phyloP scores from a whole-genome alignment of 345 rosid species.

The Eutrema yunnanense region DNA sequence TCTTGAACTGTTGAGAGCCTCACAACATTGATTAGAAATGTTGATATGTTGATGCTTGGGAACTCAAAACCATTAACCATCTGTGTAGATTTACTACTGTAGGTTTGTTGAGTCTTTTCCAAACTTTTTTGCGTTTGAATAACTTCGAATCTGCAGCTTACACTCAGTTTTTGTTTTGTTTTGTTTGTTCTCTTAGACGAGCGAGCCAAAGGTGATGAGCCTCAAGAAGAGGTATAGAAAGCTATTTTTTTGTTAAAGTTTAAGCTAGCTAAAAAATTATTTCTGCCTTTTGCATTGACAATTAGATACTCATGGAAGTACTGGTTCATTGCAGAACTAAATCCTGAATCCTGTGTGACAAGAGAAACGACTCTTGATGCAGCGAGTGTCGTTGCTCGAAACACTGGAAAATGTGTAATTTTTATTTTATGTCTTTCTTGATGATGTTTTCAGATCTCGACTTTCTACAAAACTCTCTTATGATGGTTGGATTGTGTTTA shows the following conservation, averaged over 20 bases:
- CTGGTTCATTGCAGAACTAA: slow-evolving; percentile 18
- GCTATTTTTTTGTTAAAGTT: not conserved
- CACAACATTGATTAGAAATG: not conserved
- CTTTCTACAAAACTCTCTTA: slow-evolving; percentile 1
- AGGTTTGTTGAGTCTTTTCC: not conserved
- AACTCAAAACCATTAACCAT: not conserved
- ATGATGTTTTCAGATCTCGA: slow-evolving; percentile 3
- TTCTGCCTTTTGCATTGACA: not conserved
- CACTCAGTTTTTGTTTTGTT: not conserved
- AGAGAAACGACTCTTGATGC: slow-evolving; percentile 15
- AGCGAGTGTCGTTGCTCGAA: not conserved
- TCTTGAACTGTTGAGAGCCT: not conserved
- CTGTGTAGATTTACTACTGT: not conserved
- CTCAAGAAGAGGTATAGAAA: slow-evolving; percentile 25
- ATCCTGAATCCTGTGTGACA: not conserved
- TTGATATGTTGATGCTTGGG: not conserved
- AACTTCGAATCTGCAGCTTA: not conserved
- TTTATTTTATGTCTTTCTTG: not conserved
- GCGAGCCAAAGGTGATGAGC: slow-evolving; percentile 26
- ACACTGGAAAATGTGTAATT: slow-evolving; percentile 3
- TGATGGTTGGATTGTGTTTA: not conserved
- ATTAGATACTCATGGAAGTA: not conserved
- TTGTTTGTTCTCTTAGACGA: slow-evolving; percentile 1
- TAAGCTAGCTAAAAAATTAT: not conserved
- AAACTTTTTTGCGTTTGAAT: not conserved